Percentiles rank a stretch among this genome's conserved stretches.
phyloP scores from a whole-genome alignment of 2,329 filamentous ascomycete species.

The Stromatinia cepivora region DNA sequence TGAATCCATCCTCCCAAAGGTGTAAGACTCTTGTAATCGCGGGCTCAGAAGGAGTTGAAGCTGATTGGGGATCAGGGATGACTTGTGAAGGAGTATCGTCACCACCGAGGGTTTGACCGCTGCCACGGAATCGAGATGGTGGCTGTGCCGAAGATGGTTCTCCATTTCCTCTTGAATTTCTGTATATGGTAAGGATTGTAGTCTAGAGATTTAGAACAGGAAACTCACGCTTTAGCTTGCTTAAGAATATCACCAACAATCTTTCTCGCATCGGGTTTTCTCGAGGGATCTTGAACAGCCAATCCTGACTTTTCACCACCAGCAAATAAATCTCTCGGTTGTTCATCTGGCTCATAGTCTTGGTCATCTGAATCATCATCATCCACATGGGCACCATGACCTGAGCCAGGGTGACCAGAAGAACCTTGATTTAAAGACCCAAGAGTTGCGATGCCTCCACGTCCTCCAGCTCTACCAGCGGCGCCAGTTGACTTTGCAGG shows the following conservation, averaged over 20 bases:
- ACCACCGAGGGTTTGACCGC: constrained; percentile 75
- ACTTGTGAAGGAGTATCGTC: constrained; percentile 70
- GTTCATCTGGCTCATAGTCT: constrained; percentile 55
- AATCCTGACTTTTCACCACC: constrained; percentile 81
- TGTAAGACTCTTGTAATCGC: constrained; percentile 64
- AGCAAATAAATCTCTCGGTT: constrained; percentile 71
- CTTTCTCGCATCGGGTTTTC: constrained; percentile 50
- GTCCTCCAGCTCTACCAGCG: constrained; percentile 30
- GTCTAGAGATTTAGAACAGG: not conserved
- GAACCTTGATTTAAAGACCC: constrained; percentile 46
- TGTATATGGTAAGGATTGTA: constrained; percentile 38
- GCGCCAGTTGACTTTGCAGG: constrained; percentile 28
- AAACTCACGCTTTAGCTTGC: constrained; percentile 59
- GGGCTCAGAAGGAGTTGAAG: constrained; percentile 45
- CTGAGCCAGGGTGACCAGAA: constrained; percentile 37
- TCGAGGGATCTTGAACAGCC: constrained; percentile 62
- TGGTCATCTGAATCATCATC: constrained; percentile 62
- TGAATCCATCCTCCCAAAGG: constrained; percentile 83
- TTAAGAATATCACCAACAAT: constrained; percentile 64
- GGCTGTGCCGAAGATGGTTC: constrained; percentile 53
- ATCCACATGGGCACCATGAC: constrained; percentile 51
- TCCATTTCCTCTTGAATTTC: constrained; percentile 59
- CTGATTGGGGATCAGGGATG: constrained; percentile 61
- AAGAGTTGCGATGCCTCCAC: constrained; percentile 58
- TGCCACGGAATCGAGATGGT: constrained; percentile 62